phyloP scores from a whole-genome alignment of 768 basidiomycete species.

The Leccinum longicurvipes region DNA sequence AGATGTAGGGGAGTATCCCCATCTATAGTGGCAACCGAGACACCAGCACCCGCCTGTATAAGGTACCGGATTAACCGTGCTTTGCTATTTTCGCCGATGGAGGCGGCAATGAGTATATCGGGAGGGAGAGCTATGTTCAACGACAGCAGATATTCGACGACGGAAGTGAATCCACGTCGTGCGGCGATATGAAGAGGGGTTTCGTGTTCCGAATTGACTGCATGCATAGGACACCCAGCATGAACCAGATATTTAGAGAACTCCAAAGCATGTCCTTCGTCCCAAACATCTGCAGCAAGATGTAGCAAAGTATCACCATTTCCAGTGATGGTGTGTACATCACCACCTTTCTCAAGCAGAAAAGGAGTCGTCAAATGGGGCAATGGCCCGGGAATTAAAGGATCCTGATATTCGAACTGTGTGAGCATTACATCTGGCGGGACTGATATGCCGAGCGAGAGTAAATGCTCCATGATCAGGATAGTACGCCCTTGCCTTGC shows the following conservation, averaged over 20 bases:
- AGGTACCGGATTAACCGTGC: not conserved
- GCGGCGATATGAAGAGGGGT: conserved; percentile 1
- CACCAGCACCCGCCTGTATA: not conserved
- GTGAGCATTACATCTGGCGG: not conserved
- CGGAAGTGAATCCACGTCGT: not conserved
- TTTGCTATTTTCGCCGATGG: not conserved
- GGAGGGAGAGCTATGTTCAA: not conserved
- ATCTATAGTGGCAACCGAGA: no score
- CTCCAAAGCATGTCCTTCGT: not conserved
- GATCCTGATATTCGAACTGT: not conserved
- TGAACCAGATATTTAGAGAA: not conserved
- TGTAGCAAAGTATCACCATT: not conserved
- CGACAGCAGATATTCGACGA: not conserved
- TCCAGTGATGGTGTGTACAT: not conserved
- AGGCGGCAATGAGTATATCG: not conserved
- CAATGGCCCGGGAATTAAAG: no score
- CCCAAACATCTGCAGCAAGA: not conserved
- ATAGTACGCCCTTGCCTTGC: accelerated
- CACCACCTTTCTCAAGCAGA: not conserved
- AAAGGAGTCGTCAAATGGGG: not conserved
- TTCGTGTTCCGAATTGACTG: not conserved
- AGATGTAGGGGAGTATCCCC: not conserved
- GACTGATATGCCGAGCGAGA: not conserved
- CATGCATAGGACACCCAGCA: not conserved
- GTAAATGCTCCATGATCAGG: not conserved